Evolutionary conservation across 805 yeast genomes (phyloP), one percentile per base, ranked within the genome.

Genomic region (Suhomyces faveliae): DNA sequence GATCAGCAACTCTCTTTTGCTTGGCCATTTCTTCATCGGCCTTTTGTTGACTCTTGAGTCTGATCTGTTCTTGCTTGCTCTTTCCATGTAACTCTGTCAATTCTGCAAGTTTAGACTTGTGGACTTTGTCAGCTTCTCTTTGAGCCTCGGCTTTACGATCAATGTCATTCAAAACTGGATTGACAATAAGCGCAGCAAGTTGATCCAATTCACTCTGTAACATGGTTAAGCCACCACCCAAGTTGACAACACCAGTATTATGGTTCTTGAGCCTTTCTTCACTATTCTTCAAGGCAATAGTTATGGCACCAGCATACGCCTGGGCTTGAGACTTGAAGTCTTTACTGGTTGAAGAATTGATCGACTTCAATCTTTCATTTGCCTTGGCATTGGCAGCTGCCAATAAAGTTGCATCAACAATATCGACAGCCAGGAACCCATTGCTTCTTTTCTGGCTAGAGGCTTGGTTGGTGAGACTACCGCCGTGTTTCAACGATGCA

Each of bases 221-320:
- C 78, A 92, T 81, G 59, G 77, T 80, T 49, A 88, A 75, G 2
- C 97, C 98, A 52, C 96, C 96, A 51, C 99, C 99, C 52, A 92
- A 69, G 60, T 89, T 77, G 57, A 89, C 73, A 33, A 67, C 58
- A 33, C 77, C 77, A 63, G 84, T 79, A 53, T 83, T 81, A 51
- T 75, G 73, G 42, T 60, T 56, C 40, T 61, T 60, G 43, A 77
- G 60, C 59, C 92, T 78, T 61, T 80, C 82, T 43, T 78, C 80
- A 41, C 78, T 73, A 58, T 82, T 81, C 52, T 79, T 78, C 62
- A 86, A 87, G 2, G 97, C 97, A 52, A 87, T 70, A 24, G 84
- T 83, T 46, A 85, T 76, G 2, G 97, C 97, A 53, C 79, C 78
- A 53, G 81, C 81, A 69, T 89, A 89, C 61, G 71, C 77, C 40